Evolutionary conservation across 345 rosid species (phyloP).

Genomic region (Eucalyptus marginata): DNA sequence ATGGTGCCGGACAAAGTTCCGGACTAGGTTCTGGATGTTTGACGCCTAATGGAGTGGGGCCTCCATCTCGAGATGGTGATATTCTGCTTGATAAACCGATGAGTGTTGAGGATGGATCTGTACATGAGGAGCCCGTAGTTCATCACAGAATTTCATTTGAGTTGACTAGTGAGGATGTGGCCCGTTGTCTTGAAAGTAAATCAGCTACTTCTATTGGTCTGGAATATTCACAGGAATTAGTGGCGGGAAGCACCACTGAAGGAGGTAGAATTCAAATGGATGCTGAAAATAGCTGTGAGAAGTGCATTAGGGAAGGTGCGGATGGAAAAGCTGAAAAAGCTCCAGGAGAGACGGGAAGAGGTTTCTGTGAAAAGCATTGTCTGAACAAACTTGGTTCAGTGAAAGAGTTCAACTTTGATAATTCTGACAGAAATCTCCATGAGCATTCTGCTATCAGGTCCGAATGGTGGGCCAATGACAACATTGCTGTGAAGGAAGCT

Average conservation of each 20-base stretch:
- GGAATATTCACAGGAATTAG: constrained; percentile 11
- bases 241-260: neutral
- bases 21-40: constrained; percentile 60
- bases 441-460: constrained; percentile 38
- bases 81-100: constrained; percentile 20
- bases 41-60: constrained; percentile 53
- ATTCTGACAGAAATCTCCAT: constrained; percentile 32
- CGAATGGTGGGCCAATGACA: constrained; percentile 82
- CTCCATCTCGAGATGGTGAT: constrained; percentile 19
- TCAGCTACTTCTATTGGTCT: constrained; percentile 4
- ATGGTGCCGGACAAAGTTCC: constrained; percentile 46
- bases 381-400: constrained; percentile 59
- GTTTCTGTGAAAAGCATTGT: constrained; percentile 29
- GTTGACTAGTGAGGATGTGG: constrained; percentile 92
- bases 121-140: constrained; percentile 18
- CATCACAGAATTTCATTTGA: constrained; percentile 88
- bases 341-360: constrained; percentile 8
- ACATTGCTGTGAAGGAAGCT: constrained; percentile 47
- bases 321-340: neutral
- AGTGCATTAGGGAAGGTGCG: constrained; percentile 6
- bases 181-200: constrained; percentile 69
- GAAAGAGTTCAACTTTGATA: constrained; percentile 87
- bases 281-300: neutral
- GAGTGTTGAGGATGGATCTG: constrained; percentile 29
- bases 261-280: neutral